phyloP scores from a whole-genome alignment of 148 eudicot genomes.

The Dysphania ambrosioides region DNA sequence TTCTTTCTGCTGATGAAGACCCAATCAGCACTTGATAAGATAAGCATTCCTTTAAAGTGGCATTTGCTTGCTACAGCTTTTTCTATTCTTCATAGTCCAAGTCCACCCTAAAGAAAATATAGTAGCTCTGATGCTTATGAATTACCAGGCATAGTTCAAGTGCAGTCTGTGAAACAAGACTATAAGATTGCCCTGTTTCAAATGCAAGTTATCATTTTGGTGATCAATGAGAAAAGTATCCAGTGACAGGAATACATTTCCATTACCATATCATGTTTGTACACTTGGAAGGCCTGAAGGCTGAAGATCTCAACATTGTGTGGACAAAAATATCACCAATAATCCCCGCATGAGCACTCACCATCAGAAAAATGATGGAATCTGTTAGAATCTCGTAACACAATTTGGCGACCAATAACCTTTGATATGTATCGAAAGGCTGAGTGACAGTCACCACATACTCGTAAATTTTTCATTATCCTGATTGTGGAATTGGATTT shows the following conservation, averaged over 20 bases:
- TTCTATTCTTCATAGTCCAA: not conserved
- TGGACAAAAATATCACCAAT: slow-evolving; percentile 39
- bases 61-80: not conserved
- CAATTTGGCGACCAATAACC: slow-evolving; percentile 54
- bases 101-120: no score
- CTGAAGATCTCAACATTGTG: not conserved
- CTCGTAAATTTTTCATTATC: slow-evolving; percentile 74
- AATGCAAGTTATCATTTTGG: not conserved
- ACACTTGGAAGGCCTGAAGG: not conserved
- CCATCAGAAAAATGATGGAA: slow-evolving; percentile 68
- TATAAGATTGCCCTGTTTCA: not conserved
- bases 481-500: slow-evolving; percentile 58
- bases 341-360: slow-evolving; percentile 70
- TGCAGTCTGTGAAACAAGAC: slow-evolving; percentile 1
- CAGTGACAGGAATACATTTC: slow-evolving; percentile 10
- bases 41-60: not conserved
- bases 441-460: slow-evolving; percentile 68
- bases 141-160: not conserved
- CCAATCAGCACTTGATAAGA: not conserved
- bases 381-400: slow-evolving; percentile 60
- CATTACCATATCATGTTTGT: not conserved
- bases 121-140: not conserved
- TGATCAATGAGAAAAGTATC: not conserved
- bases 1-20: not conserved
- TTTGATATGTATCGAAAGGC: slow-evolving; percentile 59